Percentiles rank a stretch among this genome's conserved stretches.
phyloP scores from a whole-genome alignment of 305 asterid genomes.

The Fraxinus baroniana region DNA sequence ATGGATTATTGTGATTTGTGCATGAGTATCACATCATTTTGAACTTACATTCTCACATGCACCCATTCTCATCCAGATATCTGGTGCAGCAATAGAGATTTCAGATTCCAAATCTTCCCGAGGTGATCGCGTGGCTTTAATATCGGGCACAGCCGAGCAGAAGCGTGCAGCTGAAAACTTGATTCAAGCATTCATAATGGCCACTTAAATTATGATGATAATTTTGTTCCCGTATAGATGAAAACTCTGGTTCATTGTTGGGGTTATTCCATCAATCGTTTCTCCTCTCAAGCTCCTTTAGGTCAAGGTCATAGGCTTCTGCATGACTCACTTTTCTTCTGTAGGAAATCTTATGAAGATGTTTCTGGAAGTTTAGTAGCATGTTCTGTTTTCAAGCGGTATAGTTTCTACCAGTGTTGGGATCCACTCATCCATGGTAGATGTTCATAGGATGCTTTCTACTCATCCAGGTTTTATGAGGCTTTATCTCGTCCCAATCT shows the following conservation, averaged over 20 bases:
- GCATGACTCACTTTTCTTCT: slow-evolving; percentile 36
- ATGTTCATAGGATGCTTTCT: slow-evolving; percentile 32
- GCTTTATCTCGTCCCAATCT: slow-evolving; percentile 18
- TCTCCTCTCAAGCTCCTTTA: slow-evolving; percentile 38
- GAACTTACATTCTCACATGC: slow-evolving; percentile 24
- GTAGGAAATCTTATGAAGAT: slow-evolving; percentile 40
- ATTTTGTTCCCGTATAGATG: slow-evolving; percentile 21
- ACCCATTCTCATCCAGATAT: slow-evolving; percentile 66
- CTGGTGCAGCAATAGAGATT: slow-evolving; percentile 85
- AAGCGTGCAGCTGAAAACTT: slow-evolving; percentile 90
- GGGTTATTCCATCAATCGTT: slow-evolving; percentile 20
- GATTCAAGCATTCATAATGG: slow-evolving; percentile 90
- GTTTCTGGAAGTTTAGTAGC: slow-evolving; percentile 31
- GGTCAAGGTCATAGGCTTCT: slow-evolving; percentile 30
- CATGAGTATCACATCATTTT: slow-evolving; percentile 12
- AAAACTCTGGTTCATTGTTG: slow-evolving; percentile 19
- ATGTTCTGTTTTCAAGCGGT: slow-evolving; percentile 26
- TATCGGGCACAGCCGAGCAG: slow-evolving; percentile 83
- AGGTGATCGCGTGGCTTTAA: slow-evolving; percentile 82
- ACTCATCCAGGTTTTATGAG: slow-evolving; percentile 19
- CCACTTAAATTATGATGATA: slow-evolving; percentile 48
- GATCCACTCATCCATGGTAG: slow-evolving; percentile 35
- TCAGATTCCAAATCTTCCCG: slow-evolving; percentile 76
- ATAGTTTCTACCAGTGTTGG: slow-evolving; percentile 30
- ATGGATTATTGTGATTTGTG: slow-evolving; percentile 5